These are phyloP conservation scores for Candida sanyaensis DNA, from an alignment of 1,139 yeast genomes.

Conservation along the genomic window DNA sequence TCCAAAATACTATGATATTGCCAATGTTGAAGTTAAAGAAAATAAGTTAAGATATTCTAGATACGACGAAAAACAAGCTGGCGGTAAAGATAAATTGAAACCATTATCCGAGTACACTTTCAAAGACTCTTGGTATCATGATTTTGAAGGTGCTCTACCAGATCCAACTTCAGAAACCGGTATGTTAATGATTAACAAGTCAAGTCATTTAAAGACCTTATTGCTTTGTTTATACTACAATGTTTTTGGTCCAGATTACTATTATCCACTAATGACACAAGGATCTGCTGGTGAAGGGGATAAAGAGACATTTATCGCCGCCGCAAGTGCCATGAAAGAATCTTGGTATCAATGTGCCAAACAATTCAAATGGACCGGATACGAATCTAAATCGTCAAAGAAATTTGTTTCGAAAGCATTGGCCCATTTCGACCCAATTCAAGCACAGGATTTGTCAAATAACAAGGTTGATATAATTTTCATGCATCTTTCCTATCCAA, in stretches of 20 bases:
- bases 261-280: slow-evolving; percentile 63
- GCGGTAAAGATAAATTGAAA: slow-evolving; percentile 21
- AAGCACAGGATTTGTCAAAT: slow-evolving; percentile 16
- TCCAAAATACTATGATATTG: slow-evolving; percentile 48
- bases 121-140: slow-evolving; percentile 47
- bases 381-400: slow-evolving; percentile 34
- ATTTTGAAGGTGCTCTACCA: slow-evolving; percentile 58
- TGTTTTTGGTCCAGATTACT: slow-evolving; percentile 51
- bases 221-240: slow-evolving; percentile 59
- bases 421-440: slow-evolving; percentile 61
- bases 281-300: slow-evolving; percentile 77
- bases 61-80: slow-evolving; percentile 31
- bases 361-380: slow-evolving; percentile 55
- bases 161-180: slow-evolving; percentile 70
- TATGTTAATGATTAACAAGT: slow-evolving; percentile 57
- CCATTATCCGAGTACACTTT: slow-evolving; percentile 36
- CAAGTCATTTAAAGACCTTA: slow-evolving; percentile 50
- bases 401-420: slow-evolving; percentile 54
- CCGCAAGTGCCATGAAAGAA: slow-evolving; percentile 52
- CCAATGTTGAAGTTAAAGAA: slow-evolving; percentile 38
- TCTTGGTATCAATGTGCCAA: slow-evolving; percentile 58
- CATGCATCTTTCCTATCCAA: slow-evolving; percentile 71
- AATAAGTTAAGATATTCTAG: slow-evolving; percentile 36
- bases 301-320: slow-evolving; percentile 67
- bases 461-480: slow-evolving; percentile 34